Conservation (phyloP, 805 yeast species). For the Hyphopichia homilentoma region DNA sequence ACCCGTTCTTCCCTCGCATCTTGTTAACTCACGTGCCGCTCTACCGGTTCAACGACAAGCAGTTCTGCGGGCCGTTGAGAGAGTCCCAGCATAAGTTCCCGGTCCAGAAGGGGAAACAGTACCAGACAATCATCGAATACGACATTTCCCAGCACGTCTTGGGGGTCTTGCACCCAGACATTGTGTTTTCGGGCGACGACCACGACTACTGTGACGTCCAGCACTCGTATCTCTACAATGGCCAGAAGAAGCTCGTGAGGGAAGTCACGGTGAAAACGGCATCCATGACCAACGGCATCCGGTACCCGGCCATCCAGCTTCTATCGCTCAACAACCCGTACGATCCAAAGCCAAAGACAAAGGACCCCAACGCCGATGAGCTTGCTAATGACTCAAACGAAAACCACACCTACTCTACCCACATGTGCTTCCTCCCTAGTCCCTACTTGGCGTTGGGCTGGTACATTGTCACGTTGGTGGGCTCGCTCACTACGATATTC, state of each 20-base stretch:
- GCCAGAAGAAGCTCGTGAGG: constrained; percentile 35
- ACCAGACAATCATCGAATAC: constrained; percentile 80
- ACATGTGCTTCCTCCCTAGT: constrained; percentile 54
- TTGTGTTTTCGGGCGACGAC: constrained; percentile 89
- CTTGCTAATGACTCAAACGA: background rate
- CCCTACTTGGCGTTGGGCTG: constrained; percentile 34
- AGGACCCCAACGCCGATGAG: background rate
- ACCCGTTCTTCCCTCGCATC: constrained; percentile 52
- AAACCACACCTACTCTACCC: constrained; percentile 30
- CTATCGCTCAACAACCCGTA: constrained; percentile 58
- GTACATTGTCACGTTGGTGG: constrained; percentile 2
- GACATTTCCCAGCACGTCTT: constrained; percentile 58
- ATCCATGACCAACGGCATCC: constrained; percentile 91
- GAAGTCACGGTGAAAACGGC: constrained; percentile 88
- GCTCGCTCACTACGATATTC: constrained; percentile 8
- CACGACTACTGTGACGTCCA: constrained; percentile 88
- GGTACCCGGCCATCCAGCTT: constrained; percentile 81
- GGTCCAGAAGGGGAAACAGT: constrained; percentile 71
- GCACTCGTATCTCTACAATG: constrained; percentile 39
- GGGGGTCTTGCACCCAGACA: constrained; percentile 55
- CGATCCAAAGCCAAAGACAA: constrained; percentile 8
- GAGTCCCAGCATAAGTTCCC: constrained; percentile 69
- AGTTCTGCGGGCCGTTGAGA: constrained; percentile 71
- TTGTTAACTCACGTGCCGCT: constrained; percentile 87
- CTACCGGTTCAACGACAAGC: constrained; percentile 59